A percentile compares a stretch with the other conserved stretches of the same genome.
Evolutionary conservation across 1,284 basidiomycete genomes (phyloP).

Genomic region (Polyporus tsugae): DNA sequence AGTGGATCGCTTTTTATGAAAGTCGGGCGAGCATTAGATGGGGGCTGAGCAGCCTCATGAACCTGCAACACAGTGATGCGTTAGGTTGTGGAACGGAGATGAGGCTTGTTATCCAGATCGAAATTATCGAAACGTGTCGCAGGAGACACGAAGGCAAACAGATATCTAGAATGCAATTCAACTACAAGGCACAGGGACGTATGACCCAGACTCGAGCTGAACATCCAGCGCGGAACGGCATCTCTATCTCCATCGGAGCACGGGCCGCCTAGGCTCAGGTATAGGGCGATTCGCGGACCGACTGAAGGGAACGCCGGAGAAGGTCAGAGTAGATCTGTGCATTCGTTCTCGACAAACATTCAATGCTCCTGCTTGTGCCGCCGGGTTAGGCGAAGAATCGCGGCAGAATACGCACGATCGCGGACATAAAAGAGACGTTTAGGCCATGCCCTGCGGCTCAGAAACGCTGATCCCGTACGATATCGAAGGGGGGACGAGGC

Average conservation of each 20-base stretch:
- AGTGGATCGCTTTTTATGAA: constrained; percentile 5
- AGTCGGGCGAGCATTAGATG: background rate
- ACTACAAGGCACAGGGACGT: constrained; percentile 1
- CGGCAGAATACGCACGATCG: constrained; percentile 9
- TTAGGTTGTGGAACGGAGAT: constrained; percentile 9
- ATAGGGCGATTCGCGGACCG: background rate
- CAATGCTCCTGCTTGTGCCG: background rate
- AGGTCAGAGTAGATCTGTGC: background rate
- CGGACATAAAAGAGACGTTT: constrained; percentile 4
- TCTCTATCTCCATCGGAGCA: background rate
- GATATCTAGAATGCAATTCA: background rate
- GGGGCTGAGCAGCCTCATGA: background rate
- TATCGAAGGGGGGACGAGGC: background rate
- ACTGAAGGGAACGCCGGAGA: background rate
- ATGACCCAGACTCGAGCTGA: background rate
- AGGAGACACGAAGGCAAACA: background rate
- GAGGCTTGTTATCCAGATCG: background rate
- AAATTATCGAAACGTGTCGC: background rate
- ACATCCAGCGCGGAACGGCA: background rate
- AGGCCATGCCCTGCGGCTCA: background rate
- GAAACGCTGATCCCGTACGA: constrained; percentile 11
- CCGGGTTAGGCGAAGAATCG: constrained; percentile 3
- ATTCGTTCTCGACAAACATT: constrained; percentile 1
- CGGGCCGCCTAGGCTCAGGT: background rate
- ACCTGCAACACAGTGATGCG: background rate